phyloP scores from a whole-genome alignment of 1,139 yeast species.

The Saccharomycopsis crataegensis region DNA sequence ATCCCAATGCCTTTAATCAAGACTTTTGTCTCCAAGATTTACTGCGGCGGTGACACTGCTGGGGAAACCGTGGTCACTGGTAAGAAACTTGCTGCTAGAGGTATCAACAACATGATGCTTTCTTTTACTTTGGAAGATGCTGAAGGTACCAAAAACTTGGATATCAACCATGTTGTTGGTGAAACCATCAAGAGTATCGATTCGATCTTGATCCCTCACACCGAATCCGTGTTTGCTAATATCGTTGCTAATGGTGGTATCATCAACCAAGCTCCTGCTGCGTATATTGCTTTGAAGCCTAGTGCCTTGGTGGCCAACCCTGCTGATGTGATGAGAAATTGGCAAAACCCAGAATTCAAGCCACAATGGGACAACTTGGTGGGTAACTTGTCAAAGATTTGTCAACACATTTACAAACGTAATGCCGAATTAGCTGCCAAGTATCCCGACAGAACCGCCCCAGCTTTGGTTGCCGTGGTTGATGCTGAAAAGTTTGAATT shows the following conservation, averaged over 20 bases:
- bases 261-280: conserved; percentile 65
- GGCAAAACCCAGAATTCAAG: conserved; percentile 44
- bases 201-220: conserved; percentile 68
- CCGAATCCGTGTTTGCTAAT: conserved; percentile 38
- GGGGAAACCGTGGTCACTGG: conserved; percentile 68
- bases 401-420: conserved; percentile 48
- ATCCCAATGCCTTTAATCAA: conserved; percentile 68
- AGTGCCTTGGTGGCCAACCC: conserved; percentile 82
- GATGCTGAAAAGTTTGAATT: conserved; percentile 90
- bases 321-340: conserved; percentile 63
- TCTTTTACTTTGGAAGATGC: conserved; percentile 91
- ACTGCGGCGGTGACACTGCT: conserved; percentile 85
- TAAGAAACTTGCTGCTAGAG: conserved; percentile 54
- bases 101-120: conserved; percentile 90
- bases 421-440: conserved; percentile 40
- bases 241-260: conserved; percentile 31
- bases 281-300: conserved; percentile 87
- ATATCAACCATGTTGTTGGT: conserved; percentile 55
- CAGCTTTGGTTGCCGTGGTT: conserved; percentile 77
- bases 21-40: conserved; percentile 69
- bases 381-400: conserved; percentile 52
- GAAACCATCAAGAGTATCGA: conserved; percentile 64
- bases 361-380: conserved; percentile 55
- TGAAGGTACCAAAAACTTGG: conserved; percentile 59
- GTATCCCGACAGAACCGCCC: conserved; percentile 67